Percentiles rank a stretch among this genome's conserved stretches.
Conservation (phyloP, 768 basidiomycete genomes). For the Boletus rex-veris region DNA sequence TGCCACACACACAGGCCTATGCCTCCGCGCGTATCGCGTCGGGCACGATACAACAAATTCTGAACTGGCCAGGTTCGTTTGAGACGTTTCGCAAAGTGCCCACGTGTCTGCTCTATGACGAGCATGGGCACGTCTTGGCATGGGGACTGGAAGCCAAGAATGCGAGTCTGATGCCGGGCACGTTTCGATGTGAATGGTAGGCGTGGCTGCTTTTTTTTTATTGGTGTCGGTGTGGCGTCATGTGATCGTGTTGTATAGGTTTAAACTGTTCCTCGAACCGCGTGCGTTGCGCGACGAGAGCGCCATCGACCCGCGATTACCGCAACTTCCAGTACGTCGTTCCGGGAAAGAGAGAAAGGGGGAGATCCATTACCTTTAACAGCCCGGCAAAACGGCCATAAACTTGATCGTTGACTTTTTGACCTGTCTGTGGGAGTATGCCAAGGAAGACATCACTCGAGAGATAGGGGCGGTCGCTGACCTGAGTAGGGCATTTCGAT, state of each 20-base stretch:
- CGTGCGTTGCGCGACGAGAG: constrained; percentile 70
- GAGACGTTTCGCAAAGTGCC: constrained; percentile 87
- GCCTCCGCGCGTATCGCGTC: constrained; percentile 80
- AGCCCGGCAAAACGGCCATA: constrained; percentile 73
- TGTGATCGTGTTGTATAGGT: constrained; percentile 39
- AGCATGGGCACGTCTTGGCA: constrained; percentile 65
- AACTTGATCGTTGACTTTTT: constrained; percentile 85
- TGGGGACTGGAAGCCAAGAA: constrained; percentile 92
- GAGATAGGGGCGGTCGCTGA: constrained; percentile 86
- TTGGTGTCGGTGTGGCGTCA: too few relatives aligned
- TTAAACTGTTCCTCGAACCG: constrained; percentile 86
- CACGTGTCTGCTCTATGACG: constrained; percentile 81
- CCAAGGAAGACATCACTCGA: constrained; percentile 80
- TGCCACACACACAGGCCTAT: constrained; percentile 54
- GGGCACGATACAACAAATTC: constrained; percentile 78
- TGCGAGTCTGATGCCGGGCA: constrained; percentile 63
- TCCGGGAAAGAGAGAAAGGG: not conserved
- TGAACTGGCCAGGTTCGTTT: constrained; percentile 81
- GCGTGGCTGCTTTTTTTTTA: not conserved
- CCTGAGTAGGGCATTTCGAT: constrained; percentile 50
- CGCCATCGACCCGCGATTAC: constrained; percentile 72
- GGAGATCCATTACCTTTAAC: not conserved
- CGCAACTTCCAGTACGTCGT: constrained; percentile 65
- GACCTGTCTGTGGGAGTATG: constrained; percentile 81
- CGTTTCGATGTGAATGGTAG: constrained; percentile 54